Evolutionary conservation across 805 yeast genomes (phyloP), one percentile per base, ranked within the genome.

Genomic region (Saturnispora halmiae): DNA sequence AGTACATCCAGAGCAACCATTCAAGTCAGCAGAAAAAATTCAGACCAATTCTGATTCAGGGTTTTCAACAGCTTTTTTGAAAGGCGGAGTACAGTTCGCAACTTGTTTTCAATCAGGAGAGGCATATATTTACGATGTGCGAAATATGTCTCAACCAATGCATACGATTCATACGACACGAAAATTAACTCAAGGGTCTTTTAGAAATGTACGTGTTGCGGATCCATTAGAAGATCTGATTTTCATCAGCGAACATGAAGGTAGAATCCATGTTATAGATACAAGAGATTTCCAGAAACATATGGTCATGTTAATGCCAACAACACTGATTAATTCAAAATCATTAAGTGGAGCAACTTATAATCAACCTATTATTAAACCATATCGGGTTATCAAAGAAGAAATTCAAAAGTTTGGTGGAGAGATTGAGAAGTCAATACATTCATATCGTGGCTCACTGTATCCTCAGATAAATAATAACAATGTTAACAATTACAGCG

Each of bases 51-150:
- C 81, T 43, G 95, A 83, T 50, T 73, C 81, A 34, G 96, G 95
- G 2, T 84, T 87, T 54, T 87, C 94, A 4, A 77, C 84, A 1
- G 73, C 82, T 22, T 87, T 79, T 63, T 79, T 80, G 45, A 72
- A 79, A n/a, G 78, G 84, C 34, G 94, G 90, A 16, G 50, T 68
- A 39, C 69, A 77, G 46, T 82, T 88, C 55, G 78, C 92, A 1
- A 77, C 83, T 0, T 79, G 87, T 19, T 86, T 86, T 57, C 95
- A 88, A 60, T 87, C 83, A 54, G 97, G 97, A 6, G 64, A 75
- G 16, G 78, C 90, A 45, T 66, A 78, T 46, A 61, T 88, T 7
- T 88, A 79, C 56, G 97, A 88, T 58, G 56, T 82, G 6, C 65
- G 97, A 47, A 79, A 78, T 45, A 56, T 76, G 40, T 51, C 60